A percentile compares a stretch with the other conserved stretches of the same genome.
phyloP scores from a whole-genome alignment of 768 basidiomycete genomes.

The Vararia minispora region DNA sequence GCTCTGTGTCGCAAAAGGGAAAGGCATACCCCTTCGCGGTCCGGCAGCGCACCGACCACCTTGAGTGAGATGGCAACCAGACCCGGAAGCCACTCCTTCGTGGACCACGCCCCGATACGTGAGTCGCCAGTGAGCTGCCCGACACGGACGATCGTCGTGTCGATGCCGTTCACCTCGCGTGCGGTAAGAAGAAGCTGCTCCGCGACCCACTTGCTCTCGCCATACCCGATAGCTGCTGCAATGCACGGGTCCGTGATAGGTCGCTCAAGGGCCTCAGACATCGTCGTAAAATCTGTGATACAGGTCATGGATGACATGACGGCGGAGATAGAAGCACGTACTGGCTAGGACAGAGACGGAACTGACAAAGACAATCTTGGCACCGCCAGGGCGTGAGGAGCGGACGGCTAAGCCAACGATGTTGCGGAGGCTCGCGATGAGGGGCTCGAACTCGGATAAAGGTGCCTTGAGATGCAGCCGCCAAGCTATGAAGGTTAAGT shows the following conservation, averaged over 20 bases:
- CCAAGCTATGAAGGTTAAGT: no score
- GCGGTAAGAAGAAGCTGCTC: slow-evolving; percentile 16
- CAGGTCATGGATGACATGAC: background rate
- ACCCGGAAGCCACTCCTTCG: slow-evolving; percentile 26
- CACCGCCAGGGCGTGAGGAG: no score
- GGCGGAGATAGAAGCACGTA: background rate
- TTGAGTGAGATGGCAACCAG: slow-evolving; percentile 14
- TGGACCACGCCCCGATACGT: slow-evolving; percentile 24
- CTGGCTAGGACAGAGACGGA: slow-evolving; percentile 1
- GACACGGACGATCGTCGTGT: slow-evolving; percentile 19
- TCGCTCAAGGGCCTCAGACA: no score
- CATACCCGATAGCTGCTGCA: slow-evolving; percentile 17
- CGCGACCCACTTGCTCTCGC: slow-evolving; percentile 23
- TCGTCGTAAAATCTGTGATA: no score
- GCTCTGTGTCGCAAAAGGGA: background rate
- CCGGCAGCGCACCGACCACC: background rate
- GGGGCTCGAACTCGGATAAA: no score
- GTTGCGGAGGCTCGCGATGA: no score
- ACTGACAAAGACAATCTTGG: no score
- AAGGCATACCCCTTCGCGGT: background rate
- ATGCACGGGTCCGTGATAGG: no score
- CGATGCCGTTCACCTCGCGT: slow-evolving; percentile 10
- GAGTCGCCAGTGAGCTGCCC: slow-evolving; percentile 26
- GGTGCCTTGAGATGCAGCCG: no score
- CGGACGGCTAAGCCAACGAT: no score